Evolutionary conservation across 139 green algal genomes (phyloP), one percentile per base, ranked within the genome.

Genomic region (Chlorella ohadii): DNA sequence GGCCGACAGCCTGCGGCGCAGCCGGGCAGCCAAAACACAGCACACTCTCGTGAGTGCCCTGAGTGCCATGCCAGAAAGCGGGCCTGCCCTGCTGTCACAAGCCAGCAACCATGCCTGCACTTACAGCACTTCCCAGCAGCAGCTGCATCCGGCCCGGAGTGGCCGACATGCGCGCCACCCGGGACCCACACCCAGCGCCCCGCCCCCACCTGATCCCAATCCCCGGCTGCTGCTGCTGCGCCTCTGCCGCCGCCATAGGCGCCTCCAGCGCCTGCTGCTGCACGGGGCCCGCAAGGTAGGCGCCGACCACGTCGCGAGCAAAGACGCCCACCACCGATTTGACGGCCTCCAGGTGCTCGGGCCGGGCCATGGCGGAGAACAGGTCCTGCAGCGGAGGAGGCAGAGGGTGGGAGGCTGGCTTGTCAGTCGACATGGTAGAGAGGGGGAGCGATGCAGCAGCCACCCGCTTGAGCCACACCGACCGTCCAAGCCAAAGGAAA

Each of bases 261-360:
- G 64, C 65, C 71, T 34, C 38, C 39, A 34, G 55, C 74, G 31
- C 44, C 76, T 36, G 76, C 51, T 59, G 36, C 59, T n/a, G n/a
- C 4, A 31, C 3, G 27, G 76, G 76, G 3, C 76, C 76, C 34
- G 76, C 76, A 36, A 82, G 59, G 59, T 82, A 82, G 36, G 76
- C 39, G 25, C 76, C 76, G 72, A 89, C 86, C 51, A 68, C 81
- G 20, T 84, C 81, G 27, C 86, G 68, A 7, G 81, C 81, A 80
- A 87, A 87, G 39, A 77, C 39, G 28, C 71, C 82, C 47, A 90
- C 66, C 17, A 68, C 82, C 16, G 66, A 23, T 59, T 87, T 87
- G 34, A 87, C 86, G 1, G 74, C 82, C 44, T 83, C 86, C 59
- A 90, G 51, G 66, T 90, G 86, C 44, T 85, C 28, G n/a, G 86